Conservation (phyloP, 768 basidiomycete genomes). For the Terana coerulea region DNA sequence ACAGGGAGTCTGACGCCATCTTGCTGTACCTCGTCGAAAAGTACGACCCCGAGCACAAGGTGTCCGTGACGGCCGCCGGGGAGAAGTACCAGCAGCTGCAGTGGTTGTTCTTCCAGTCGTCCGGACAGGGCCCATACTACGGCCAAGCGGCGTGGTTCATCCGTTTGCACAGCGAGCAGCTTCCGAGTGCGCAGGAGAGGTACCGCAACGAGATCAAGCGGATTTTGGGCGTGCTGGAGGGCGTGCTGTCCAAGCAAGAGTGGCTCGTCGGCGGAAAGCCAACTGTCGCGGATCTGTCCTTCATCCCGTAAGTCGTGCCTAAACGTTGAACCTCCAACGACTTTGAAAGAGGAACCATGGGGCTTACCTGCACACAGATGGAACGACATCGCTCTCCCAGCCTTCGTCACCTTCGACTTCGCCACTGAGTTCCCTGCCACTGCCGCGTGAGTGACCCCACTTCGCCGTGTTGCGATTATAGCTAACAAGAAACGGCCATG, state of each 20-base stretch:
- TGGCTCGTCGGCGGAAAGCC: slow-evolving; percentile 15
- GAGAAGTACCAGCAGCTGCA: slow-evolving; percentile 25
- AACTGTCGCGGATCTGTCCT: slow-evolving; percentile 17
- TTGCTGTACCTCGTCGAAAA: slow-evolving; percentile 39
- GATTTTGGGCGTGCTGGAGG: slow-evolving; percentile 18
- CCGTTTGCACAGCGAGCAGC: slow-evolving; percentile 4
- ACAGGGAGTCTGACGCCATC: slow-evolving; percentile 36
- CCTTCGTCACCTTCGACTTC: background rate
- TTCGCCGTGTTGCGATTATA: background rate
- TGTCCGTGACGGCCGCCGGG: slow-evolving; percentile 13
- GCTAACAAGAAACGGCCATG: background rate
- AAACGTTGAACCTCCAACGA: background rate
- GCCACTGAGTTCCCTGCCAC: background rate
- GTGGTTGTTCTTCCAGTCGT: slow-evolving; percentile 44
- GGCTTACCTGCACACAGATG: too few species aligned
- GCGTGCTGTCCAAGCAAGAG: slow-evolving; percentile 17
- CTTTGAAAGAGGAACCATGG: too few species aligned
- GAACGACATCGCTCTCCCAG: background rate
- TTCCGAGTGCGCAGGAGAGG: slow-evolving; percentile 17
- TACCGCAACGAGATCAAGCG: slow-evolving; percentile 20
- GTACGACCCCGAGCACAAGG: slow-evolving; percentile 41
- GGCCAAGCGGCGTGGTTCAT: slow-evolving; percentile 17
- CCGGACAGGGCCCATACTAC: slow-evolving; percentile 24
- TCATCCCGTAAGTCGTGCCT: slow-evolving; percentile 8
- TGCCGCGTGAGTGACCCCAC: slow-evolving; percentile 3